Percentiles rank a stretch among this genome's conserved stretches.
phyloP scores from a whole-genome alignment of 2,329 filamentous ascomycete genomes.

The Fusarium guadeloupense region DNA sequence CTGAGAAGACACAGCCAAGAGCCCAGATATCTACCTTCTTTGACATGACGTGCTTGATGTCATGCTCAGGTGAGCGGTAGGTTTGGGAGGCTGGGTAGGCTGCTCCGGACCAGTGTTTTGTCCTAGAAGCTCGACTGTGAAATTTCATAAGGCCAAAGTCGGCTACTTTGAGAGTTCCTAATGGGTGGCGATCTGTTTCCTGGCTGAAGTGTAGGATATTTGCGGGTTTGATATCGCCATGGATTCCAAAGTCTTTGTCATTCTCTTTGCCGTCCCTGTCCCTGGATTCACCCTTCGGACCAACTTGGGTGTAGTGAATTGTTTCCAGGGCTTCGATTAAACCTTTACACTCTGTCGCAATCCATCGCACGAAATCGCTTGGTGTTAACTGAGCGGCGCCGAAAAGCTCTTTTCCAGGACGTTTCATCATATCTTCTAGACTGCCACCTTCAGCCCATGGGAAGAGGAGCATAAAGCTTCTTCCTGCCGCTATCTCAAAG shows the following conservation, averaged over 20 bases:
- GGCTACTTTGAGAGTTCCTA: background rate
- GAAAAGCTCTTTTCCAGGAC: background rate
- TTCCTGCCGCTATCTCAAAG: background rate
- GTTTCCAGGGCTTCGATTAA: background rate
- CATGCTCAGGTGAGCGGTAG: background rate
- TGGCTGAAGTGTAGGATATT: background rate
- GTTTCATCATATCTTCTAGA: background rate
- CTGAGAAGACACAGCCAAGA: background rate
- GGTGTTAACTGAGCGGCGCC: fast-evolving
- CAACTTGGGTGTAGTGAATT: background rate
- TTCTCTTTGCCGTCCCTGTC: too few species aligned
- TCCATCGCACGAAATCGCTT: background rate
- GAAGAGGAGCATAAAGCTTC: background rate
- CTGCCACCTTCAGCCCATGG: slow-evolving; percentile 1
- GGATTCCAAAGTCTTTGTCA: background rate
- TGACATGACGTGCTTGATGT: fast-evolving
- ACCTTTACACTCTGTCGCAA: background rate
- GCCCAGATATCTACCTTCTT: slow-evolving; percentile 4
- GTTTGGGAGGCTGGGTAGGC: background rate
- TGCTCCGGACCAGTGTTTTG: fast-evolving
- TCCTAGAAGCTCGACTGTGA: background rate
- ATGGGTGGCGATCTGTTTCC: fast-evolving
- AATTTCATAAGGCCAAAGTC: slow-evolving; percentile 3
- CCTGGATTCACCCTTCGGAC: background rate
- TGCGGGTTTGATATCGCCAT: background rate